Conservation (phyloP, 352 stramenopile species). For the Globisporangium recalcitrans region DNA sequence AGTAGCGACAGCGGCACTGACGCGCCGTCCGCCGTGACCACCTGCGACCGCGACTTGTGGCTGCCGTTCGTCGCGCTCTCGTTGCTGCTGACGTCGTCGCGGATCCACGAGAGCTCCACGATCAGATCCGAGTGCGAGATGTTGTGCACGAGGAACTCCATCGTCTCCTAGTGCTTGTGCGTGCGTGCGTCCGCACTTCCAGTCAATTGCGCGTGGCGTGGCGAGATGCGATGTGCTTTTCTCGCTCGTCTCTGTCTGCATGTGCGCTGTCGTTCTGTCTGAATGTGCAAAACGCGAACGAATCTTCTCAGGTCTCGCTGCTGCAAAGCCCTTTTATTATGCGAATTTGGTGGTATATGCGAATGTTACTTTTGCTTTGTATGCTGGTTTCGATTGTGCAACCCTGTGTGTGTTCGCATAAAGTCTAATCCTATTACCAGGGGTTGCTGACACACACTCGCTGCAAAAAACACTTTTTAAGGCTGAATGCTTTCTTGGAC, state of each 20-base stretch:
- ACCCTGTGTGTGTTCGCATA: not conserved
- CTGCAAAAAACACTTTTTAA: not conserved
- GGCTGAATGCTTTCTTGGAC: no score
- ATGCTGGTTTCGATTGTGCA: not conserved
- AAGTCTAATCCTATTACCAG: not conserved
- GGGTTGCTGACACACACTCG: not conserved
- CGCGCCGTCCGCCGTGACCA: constrained; percentile 12
- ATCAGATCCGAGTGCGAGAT: constrained; percentile 96
- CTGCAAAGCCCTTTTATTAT: not conserved
- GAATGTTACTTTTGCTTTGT: not conserved
- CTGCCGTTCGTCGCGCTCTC: no score
- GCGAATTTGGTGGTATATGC: not conserved
- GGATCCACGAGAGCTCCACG: constrained; percentile 82
- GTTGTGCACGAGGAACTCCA: constrained; percentile 97
- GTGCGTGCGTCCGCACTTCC: not conserved
- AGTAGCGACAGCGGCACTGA: constrained; percentile 50
- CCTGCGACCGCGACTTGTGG: constrained; percentile 1
- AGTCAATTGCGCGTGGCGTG: not conserved
- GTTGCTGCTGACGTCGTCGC: constrained; percentile 23
- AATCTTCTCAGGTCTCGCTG: not conserved
- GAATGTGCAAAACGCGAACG: not conserved
- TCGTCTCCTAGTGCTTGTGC: not conserved
- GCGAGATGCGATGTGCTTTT: not conserved
- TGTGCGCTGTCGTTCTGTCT: not conserved
- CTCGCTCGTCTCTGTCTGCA: not conserved